Evolutionary conservation across 1,284 basidiomycete species (phyloP).

Genomic region (Ustilago shanxiensis): DNA sequence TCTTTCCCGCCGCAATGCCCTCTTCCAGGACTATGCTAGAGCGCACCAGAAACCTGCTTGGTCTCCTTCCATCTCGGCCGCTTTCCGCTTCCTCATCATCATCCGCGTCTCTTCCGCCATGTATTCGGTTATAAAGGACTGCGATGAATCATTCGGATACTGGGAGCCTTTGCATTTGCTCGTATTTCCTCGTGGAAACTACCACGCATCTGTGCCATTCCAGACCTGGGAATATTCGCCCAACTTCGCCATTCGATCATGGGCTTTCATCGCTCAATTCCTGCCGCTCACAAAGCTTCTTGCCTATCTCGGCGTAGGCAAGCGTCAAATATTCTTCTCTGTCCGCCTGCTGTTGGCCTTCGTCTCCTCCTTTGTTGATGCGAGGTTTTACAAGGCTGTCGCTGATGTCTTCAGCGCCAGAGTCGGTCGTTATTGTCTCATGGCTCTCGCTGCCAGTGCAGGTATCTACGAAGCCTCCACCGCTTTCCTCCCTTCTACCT

Average conservation of each 20-base stretch:
- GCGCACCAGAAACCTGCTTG: conserved; percentile 47
- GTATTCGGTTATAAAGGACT: conserved; percentile 95
- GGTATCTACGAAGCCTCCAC: conserved; percentile 93
- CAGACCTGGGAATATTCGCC: conserved; percentile 99
- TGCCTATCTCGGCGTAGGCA: conserved; percentile 33
- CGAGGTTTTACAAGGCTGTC: conserved; percentile 85
- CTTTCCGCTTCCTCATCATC: conserved; percentile 85
- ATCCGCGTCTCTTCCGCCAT: conserved; percentile 86
- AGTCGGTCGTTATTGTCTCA: conserved; percentile 90
- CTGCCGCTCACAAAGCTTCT: conserved; percentile 32
- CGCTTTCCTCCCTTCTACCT: conserved; percentile 81
- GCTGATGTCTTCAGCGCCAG: conserved; percentile 86
- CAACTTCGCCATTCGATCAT: conserved; percentile 88
- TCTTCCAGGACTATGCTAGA: conserved; percentile 44
- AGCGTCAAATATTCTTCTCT: conserved; percentile 89
- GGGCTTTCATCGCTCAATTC: conserved; percentile 84
- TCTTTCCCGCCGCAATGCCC: conserved; percentile 46
- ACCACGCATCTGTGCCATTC: conserved; percentile 74
- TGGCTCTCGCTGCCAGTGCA: conserved; percentile 84
- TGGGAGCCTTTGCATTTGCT: conserved; percentile 95
- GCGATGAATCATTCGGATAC: conserved; percentile 95
- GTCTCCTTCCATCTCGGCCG: conserved; percentile 75
- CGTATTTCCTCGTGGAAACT: conserved; percentile 71
- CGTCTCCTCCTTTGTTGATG: conserved; percentile 83
- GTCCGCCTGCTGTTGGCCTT: conserved; percentile 83